Conservation (phyloP, 495 filamentous ascomycete genomes). For the Hypoxylon subgilvum region DNA sequence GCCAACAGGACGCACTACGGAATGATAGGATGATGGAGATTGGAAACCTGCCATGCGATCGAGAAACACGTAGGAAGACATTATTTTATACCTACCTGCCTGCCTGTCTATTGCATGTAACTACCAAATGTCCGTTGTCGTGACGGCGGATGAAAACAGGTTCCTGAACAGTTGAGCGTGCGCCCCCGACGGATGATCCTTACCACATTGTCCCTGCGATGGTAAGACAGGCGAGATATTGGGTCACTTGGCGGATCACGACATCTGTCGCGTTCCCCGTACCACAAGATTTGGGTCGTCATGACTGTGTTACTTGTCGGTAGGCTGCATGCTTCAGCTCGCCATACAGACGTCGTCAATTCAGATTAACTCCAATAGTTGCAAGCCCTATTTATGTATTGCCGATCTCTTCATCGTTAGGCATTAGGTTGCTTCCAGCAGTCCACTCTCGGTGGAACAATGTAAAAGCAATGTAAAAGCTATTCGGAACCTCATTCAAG, state of each 20-base stretch:
- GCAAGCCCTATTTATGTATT: neutral
- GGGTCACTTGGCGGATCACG: conserved; percentile 38
- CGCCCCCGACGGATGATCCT: conserved; percentile 32
- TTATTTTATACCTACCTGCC: too few relatives aligned
- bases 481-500: too few relatives aligned
- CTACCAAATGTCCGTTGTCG: conserved; percentile 4
- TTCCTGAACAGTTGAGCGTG: conserved; percentile 16
- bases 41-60: neutral
- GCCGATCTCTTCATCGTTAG: conserved; percentile 30
- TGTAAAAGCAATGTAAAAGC: too few relatives aligned
- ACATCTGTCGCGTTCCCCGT: conserved; percentile 31
- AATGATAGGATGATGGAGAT: neutral
- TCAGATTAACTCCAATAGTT: conserved; percentile 7
- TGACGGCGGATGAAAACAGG: conserved; percentile 10
- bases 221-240: conserved; percentile 28
- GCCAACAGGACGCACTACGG: neutral
- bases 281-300: conserved; percentile 1
- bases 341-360: conserved; percentile 6
- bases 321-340: conserved; percentile 6
- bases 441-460: conserved; percentile 2
- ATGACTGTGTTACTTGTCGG: neutral
- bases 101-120: conserved; percentile 22
- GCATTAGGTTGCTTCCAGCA: conserved; percentile 13
- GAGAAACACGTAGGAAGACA: too few relatives aligned
- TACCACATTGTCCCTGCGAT: conserved; percentile 23